Base-by-base conservation (phyloP, 805 yeast species). In the Wickerhamomyces sydowiorum region DNA sequence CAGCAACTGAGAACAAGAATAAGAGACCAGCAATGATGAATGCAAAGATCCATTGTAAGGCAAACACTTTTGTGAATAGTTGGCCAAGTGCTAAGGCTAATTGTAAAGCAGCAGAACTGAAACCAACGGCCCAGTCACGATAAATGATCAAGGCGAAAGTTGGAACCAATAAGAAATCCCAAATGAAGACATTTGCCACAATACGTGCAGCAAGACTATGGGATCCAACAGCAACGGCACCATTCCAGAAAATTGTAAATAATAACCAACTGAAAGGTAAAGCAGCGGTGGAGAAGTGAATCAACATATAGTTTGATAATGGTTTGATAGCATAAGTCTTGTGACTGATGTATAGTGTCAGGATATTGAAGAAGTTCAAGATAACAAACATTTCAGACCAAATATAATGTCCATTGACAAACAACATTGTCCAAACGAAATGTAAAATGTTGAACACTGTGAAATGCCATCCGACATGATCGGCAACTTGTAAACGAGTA, bases 1-100 rank as follows among this genome's bases (percentile, higher is more conserved):
- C 72, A 24, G 75, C 61, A 15, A 76, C 51, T 7, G 84, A 67
- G 38, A 72, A 59, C 18, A 80, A 53, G 43, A 80, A 70, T 57
- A 82, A 70, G 24, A 80, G 41, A 5, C 76, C 80, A 9, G 85
- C 64, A 47, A 85, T 84, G 41, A 75, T 61, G 49, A 83, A 78
- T 4, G 89, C 95, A 66, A 86, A 86, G 49, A 83, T 76, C 95
- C 95, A 86, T 66, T 86, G 95, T 50, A 86, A 70, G 3, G 91
- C 91, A 64, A 86, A 72, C 29, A 78, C 66, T 63, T 76, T 82
- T 37, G 79, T 75, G 56, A 79, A 70, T 41, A 86, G 58, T 63
- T 86, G 96, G 41, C 82, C 82, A 36, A 83, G 66, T 4, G 81
- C 91, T 36, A 86, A 59, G 28, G 86, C 90, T 43, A 83, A 70